Conservation (phyloP, 1,284 basidiomycete genomes). For the Leccinum proximum region DNA sequence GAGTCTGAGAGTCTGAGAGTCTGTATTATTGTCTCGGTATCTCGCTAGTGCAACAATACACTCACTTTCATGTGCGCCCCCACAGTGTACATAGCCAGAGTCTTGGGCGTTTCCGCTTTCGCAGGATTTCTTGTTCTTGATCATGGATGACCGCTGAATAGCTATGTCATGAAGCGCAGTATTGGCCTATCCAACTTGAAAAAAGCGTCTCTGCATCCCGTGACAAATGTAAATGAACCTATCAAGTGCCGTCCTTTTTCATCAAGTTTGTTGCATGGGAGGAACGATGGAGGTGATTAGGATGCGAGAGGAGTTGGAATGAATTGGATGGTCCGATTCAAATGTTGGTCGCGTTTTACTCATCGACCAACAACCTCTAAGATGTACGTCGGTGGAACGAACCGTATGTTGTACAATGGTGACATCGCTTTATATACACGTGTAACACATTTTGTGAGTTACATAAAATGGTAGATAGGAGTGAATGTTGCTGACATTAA, state of each 20-base stretch:
- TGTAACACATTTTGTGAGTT: too few relatives aligned
- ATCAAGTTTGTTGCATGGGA: slow-evolving; percentile 91
- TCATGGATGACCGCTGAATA: slow-evolving; percentile 78
- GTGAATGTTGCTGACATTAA: too few relatives aligned
- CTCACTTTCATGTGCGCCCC: too few relatives aligned
- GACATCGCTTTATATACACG: too few relatives aligned
- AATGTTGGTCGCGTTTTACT: slow-evolving; percentile 37
- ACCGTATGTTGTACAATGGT: too few relatives aligned
- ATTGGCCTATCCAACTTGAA: slow-evolving; percentile 52
- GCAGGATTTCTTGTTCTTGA: slow-evolving; percentile 77
- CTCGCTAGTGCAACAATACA: too few relatives aligned
- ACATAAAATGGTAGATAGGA: too few relatives aligned
- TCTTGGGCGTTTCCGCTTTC: slow-evolving; percentile 84
- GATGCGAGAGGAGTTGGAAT: slow-evolving; percentile 61
- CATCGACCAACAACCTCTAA: too few relatives aligned
- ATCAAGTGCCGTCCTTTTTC: slow-evolving; percentile 73
- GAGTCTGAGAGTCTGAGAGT: too few relatives aligned
- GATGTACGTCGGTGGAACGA: too few relatives aligned
- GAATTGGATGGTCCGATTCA: slow-evolving; percentile 55
- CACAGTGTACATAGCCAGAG: slow-evolving; percentile 35
- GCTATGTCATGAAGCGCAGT: slow-evolving; percentile 55
- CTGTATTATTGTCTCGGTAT: too few relatives aligned
- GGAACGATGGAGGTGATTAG: slow-evolving; percentile 63
- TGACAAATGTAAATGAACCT: slow-evolving; percentile 88
- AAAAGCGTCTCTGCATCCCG: slow-evolving; percentile 71